Evolutionary conservation across 106 monocot species (phyloP), one percentile per base, ranked within the genome.

Genomic region (Dactylorhiza incarnata): DNA sequence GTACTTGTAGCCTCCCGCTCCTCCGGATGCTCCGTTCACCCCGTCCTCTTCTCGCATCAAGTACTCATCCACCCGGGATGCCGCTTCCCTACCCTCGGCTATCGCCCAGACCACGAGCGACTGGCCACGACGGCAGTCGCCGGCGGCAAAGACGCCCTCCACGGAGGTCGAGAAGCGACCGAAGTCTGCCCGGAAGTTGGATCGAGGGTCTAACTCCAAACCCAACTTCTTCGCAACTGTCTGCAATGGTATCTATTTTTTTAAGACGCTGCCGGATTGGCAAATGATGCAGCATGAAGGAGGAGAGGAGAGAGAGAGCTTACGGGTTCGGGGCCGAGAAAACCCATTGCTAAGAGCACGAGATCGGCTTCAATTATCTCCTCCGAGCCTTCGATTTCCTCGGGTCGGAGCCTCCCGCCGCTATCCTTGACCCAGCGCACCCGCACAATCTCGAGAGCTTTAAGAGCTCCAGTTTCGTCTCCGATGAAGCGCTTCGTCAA

Each of bases 101-200:
- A 94, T 99, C 24, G 99, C 99, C 99, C 99, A 99, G 7, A 99
- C 99, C 44, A 99, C 94, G 3, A 99, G 81, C 0, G 99, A 99
- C 77, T 99, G 99, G 10, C 99, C 99, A 11, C 99, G 84, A 49
- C 99, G 76, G 80, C 94, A 99, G 72, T 99, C 99, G 6, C 99
- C 99, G 0, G 99, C 99, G 44, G 99, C 99, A 68, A 94, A 99
- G 3, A 99, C 78, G 1, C 99, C 99, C 9, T 99, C 86, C 0
- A 94, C 79, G 37, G 81, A 94, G 43, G 94, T 99, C 0, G 99
- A 86, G 78, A 99, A 99, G 11, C 86, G 79, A 3, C 99, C 94
- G 26, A 86, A 92, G 2, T 92, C 90, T 8, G 99, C 91, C 82
- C 88, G 91, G 90, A 92, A 99, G 78, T 99, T 99, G 0, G 99